Evolutionary conservation across 257 asterid species (phyloP), one percentile per base, ranked within the genome.

Genomic region (Osmanthus fragrans): DNA sequence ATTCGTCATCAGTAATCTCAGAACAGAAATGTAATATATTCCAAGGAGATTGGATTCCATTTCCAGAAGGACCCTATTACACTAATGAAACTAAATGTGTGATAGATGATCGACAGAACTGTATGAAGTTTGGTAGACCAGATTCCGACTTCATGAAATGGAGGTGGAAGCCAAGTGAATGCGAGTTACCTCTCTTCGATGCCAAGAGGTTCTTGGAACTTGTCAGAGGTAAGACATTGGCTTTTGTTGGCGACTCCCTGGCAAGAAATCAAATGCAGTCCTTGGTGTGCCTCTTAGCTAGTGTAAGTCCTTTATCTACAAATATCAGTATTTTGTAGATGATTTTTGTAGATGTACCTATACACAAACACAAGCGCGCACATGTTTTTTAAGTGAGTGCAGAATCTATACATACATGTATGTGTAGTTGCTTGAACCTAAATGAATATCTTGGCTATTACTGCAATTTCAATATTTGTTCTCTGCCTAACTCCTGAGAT

Each of bases 211-310:
- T 92, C 77, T 72, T 92, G 84, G 91, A 90, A 49, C 80, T 88
- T 5, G 87, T 90, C 4, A 65, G 96, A 71, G 90, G 71, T 2
- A 92, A 87, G 75, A 74, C 90, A 0, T 16, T 92, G 92, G 94
- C 96, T 6, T 89, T 92, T 36, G 90, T 92, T 13, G 97, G 97
- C 5, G 97, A 92, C 77, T 90, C 96, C 0, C 85, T 92, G 0
- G 96, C 88, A 27, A 82, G 96, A 81, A 92, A 90, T 66, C 97
- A 92, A 51, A 82, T 90, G 90, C 97, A 92, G 77, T 91, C 97
- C 73, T 82, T 92, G 87, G 85, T 86, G 27, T 92, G 96, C 83
- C 92, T 91, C 77, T 81, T 92, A 76, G 85, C 96, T 54, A 83
- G 85, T 85, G 97, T 92, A 87, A 64, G 83, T 47, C 63, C 37